A percentile compares a stretch with the other conserved stretches of the same genome.
phyloP scores from a whole-genome alignment of 2,329 filamentous ascomycete genomes.

The Coniochaeta sp. region DNA sequence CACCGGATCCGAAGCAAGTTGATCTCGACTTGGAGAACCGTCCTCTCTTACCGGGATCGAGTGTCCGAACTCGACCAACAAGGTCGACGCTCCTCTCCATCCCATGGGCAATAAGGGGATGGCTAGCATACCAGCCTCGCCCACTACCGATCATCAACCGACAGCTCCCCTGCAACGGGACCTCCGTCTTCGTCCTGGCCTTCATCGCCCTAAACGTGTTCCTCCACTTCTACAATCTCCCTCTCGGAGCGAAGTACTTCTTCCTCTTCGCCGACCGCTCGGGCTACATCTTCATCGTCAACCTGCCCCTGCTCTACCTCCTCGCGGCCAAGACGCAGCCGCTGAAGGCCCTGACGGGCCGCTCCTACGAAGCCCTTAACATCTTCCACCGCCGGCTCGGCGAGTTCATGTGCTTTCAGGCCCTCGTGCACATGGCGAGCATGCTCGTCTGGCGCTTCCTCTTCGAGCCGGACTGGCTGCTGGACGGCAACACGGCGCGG shows the following conservation, averaged over 20 bases:
- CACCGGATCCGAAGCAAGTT: conserved; percentile 15
- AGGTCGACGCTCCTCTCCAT: not conserved
- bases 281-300: conserved; percentile 43
- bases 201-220: conserved; percentile 51
- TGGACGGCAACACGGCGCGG: conserved; percentile 25
- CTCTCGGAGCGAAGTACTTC: conserved; percentile 37
- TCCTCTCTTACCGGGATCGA: conserved; percentile 13
- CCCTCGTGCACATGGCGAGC: conserved; percentile 45
- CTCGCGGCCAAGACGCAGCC: conserved; percentile 62
- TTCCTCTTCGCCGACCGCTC: conserved; percentile 53
- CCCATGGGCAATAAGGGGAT: conserved; percentile 8
- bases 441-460: conserved; percentile 51
- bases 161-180: conserved; percentile 48
- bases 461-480: conserved; percentile 40
- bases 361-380: conserved; percentile 60
- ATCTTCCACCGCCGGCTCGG: conserved; percentile 59
- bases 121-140: conserved; percentile 49
- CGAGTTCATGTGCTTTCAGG: conserved; percentile 54
- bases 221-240: conserved; percentile 47
- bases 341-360: conserved; percentile 51
- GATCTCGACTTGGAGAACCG: conserved; percentile 28
- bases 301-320: conserved; percentile 50
- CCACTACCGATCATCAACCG: conserved; percentile 51
- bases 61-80: not conserved
- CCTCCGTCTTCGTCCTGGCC: conserved; percentile 41